Base-by-base conservation (phyloP, 108 stramenopile genomes). In the Aurantiochytrium sp. region DNA sequence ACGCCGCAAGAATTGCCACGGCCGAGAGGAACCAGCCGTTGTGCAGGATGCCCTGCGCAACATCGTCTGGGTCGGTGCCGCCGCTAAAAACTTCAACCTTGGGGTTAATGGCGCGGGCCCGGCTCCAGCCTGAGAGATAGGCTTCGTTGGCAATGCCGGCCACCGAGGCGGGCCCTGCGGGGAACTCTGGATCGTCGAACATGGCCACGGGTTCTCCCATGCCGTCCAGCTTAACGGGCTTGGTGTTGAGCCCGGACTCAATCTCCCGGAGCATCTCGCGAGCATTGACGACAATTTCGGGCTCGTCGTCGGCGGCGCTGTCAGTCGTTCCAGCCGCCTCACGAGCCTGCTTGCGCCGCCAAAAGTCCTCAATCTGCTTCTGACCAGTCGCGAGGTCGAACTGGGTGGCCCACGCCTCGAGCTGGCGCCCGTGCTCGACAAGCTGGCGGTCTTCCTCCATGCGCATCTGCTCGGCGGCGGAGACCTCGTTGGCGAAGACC, bases 31-130 rank as follows among this genome's bases (percentile, higher is more conserved):
- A 52, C 89, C 89, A 89, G 68, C 86, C 68, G 87, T 89, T 86
- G 22, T 87, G 50, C 30, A 89, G 68, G 30, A 39, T 34, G 37
- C 89, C 89, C 68, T 68, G 65, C 34, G 19, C 31, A 3, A 89
- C 68, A 50, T 89, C 89, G 55, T 89, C 89, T 0, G 89, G 89
- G 22, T 68, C 86, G 31, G 86, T 87, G 12, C 87, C 89, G 24
- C 91, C 91, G 54, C 89, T 90, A 88, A 93, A 92, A 0, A 93
- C 86, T 31, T 30, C 69, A 0, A 85, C 86, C 1, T 45, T 37
- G 3, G 86, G 86, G 55, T 86, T 86, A 4, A 86, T 52, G 6
- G 54, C 86, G 22, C 24, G 17, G 5, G 86, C 50, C 4, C 48
- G 31, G 36, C 27, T 34, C 86, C 86, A 86, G 10, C 86, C 86